Evolutionary conservation across 345 rosid species (phyloP).

Genomic region (Eucalyptus marginata): DNA sequence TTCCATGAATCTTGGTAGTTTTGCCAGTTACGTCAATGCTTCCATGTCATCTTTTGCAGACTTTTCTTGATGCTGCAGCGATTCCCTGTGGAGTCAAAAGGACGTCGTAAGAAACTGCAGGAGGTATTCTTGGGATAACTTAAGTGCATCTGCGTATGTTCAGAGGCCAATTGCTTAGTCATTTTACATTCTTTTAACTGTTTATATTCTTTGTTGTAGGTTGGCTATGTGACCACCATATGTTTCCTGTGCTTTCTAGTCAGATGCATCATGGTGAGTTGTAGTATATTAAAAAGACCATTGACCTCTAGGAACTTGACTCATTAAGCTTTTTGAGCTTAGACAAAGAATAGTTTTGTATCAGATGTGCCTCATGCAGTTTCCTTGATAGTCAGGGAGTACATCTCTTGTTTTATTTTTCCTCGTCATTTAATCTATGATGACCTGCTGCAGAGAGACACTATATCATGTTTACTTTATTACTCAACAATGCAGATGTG

Average conservation of each 20-base stretch:
- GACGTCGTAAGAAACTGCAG: conserved; percentile 82
- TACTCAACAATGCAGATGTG: conserved; percentile 42
- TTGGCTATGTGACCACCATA: conserved; percentile 89
- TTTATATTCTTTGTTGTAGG: conserved; percentile 32
- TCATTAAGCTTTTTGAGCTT: neutral
- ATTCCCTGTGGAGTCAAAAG: conserved; percentile 94
- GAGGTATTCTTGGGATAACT: conserved; percentile 34
- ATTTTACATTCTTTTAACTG: neutral
- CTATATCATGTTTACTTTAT: neutral
- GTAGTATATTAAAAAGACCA: neutral
- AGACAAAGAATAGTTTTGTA: neutral
- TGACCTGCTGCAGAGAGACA: neutral
- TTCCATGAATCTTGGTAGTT: neutral
- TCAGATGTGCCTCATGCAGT: neutral
- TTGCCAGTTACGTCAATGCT: neutral
- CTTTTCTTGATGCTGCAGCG: conserved; percentile 89
- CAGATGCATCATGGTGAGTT: conserved; percentile 81
- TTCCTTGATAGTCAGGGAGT: neutral
- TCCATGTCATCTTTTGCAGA: conserved; percentile 29
- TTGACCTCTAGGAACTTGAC: neutral
- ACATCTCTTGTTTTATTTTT: neutral
- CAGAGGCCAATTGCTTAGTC: neutral
- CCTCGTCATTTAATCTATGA: neutral
- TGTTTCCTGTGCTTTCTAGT: conserved; percentile 87
- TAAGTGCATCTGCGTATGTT: neutral